Percentiles rank a stretch among this genome's conserved stretches.
phyloP scores from a whole-genome alignment of 257 asterid species.

The Osmanthus fragrans region DNA sequence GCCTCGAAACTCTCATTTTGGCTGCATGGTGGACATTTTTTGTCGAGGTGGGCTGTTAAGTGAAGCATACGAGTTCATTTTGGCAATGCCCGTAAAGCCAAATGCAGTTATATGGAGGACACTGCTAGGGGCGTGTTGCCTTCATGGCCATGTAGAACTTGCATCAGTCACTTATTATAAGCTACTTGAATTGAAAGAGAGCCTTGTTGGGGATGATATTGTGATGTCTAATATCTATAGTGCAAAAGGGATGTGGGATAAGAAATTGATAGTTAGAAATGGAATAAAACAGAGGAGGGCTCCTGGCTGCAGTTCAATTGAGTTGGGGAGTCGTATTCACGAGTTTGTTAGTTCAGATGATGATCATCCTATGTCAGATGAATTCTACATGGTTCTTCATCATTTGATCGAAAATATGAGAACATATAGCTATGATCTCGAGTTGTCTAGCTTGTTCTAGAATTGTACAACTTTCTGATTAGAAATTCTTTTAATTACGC shows the following conservation, averaged over 20 bases:
- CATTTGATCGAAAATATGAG: neutral
- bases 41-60: conserved; percentile 31
- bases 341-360: conserved; percentile 10
- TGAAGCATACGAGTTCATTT: conserved; percentile 30
- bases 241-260: conserved; percentile 36
- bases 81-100: conserved; percentile 31
- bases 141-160: conserved; percentile 26
- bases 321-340: conserved; percentile 18
- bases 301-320: conserved; percentile 28
- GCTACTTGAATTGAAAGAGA: conserved; percentile 4
- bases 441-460: neutral
- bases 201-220: conserved; percentile 29
- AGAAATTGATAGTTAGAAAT: conserved; percentile 25
- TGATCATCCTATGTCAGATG: conserved; percentile 1
- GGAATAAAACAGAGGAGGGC: conserved; percentile 24
- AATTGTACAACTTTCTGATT: neutral
- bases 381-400: neutral
- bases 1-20: conserved; percentile 31
- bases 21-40: conserved; percentile 36
- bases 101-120: conserved; percentile 37
- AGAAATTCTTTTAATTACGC: neutral
- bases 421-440: neutral
- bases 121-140: conserved; percentile 22
- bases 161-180: conserved; percentile 18
- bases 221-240: conserved; percentile 29